Conservation (phyloP, 352 stramenopile species). For the Globisporangium splendens region DNA sequence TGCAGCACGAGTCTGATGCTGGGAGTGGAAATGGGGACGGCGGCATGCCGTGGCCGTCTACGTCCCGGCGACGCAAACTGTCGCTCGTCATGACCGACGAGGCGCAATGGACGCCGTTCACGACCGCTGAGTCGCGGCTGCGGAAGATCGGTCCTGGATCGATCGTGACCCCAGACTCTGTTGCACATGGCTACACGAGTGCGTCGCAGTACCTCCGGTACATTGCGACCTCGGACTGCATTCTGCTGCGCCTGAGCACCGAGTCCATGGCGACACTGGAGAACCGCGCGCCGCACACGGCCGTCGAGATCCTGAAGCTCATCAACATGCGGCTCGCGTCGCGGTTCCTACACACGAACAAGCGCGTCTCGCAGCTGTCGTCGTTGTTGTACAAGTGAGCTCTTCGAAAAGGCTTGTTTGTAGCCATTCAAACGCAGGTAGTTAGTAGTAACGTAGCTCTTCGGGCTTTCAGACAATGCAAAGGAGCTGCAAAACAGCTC, state of each 20-base stretch:
- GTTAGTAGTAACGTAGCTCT: no score
- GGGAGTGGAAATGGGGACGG: neutral
- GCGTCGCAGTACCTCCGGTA: slow-evolving; percentile 45
- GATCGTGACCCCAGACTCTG: slow-evolving; percentile 60
- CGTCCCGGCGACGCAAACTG: slow-evolving; percentile 22
- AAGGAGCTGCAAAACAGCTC: no score
- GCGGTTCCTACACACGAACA: slow-evolving; percentile 68
- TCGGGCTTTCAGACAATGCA: no score
- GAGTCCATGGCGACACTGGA: slow-evolving; percentile 59
- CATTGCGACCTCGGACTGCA: slow-evolving; percentile 59
- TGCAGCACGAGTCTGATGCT: neutral
- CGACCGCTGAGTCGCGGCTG: slow-evolving; percentile 50
- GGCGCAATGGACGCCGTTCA: slow-evolving; percentile 63
- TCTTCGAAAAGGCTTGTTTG: no score
- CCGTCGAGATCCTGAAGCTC: slow-evolving; percentile 70
- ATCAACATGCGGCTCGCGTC: slow-evolving; percentile 58
- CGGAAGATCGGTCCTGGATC: slow-evolving; percentile 76
- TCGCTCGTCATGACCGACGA: slow-evolving; percentile 44
- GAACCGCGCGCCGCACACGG: slow-evolving; percentile 51
- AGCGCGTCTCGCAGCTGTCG: slow-evolving; percentile 72
- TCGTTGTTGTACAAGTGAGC: slow-evolving; percentile 71
- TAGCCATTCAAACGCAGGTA: no score
- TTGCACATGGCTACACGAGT: slow-evolving; percentile 6
- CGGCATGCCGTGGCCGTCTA: neutral
- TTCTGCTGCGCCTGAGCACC: slow-evolving; percentile 56